These are phyloP conservation scores for Camelina hispida DNA, from an alignment of 345 rosid species.

Conservation along the genomic window DNA sequence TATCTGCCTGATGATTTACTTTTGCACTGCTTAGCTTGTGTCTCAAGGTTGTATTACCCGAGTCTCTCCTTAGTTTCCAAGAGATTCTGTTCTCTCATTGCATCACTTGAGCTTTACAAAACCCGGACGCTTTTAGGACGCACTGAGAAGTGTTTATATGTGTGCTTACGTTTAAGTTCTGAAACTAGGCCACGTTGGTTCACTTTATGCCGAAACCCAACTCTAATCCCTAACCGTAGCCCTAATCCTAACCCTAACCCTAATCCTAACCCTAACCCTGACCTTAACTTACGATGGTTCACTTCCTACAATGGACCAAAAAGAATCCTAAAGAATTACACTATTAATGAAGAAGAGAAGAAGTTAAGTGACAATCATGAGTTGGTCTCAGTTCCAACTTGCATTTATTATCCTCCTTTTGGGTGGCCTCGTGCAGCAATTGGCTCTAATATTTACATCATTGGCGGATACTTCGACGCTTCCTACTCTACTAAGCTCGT, in stretches of 20 bases:
- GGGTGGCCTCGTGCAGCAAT: not conserved
- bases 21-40: slow-evolving; percentile 11
- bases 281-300: not conserved
- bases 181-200: not conserved
- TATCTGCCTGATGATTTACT: slow-evolving; percentile 8
- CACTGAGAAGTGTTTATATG: slow-evolving; percentile 6
- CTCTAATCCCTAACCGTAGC: not conserved
- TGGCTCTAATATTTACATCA: not conserved
- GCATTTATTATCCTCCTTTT: not conserved
- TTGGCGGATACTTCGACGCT: not conserved
- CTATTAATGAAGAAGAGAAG: not conserved
- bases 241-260: not conserved
- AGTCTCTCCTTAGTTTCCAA: slow-evolving; percentile 26
- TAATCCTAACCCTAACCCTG: not conserved
- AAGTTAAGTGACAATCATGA: not conserved
- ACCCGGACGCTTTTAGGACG: not conserved
- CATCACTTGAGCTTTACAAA: slow-evolving; percentile 16
- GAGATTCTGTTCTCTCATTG: slow-evolving; percentile 13
- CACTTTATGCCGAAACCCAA: not conserved
- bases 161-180: not conserved
- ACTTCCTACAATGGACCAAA: not conserved
- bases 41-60: slow-evolving; percentile 3
- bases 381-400: not conserved
- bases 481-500: not conserved
- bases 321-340: not conserved